Percentiles rank a stretch among this genome's conserved stretches.
Conservation (phyloP, 805 yeast genomes). For the Lipomyces orientalis region DNA sequence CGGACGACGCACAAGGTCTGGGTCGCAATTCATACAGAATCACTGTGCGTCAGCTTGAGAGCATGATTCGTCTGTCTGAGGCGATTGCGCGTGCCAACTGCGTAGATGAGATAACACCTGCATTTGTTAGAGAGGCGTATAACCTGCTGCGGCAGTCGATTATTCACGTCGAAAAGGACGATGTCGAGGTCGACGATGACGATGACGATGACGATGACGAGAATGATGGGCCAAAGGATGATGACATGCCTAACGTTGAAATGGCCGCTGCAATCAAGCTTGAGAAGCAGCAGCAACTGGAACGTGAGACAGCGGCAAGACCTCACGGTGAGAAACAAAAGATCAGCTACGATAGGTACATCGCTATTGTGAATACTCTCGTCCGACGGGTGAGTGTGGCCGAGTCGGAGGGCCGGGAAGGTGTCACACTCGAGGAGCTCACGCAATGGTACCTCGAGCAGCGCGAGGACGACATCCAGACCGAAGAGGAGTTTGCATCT, state of each 20-base stretch:
- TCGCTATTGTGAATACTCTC: slow-evolving; percentile 78
- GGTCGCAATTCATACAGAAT: slow-evolving; percentile 84
- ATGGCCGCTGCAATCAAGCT: slow-evolving; percentile 23
- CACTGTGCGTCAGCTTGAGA: slow-evolving; percentile 95
- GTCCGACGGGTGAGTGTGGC: slow-evolving; percentile 69
- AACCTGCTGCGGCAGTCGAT: slow-evolving; percentile 88
- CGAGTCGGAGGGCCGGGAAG: slow-evolving; percentile 57
- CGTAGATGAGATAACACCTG: slow-evolving; percentile 81
- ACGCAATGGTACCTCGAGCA: slow-evolving; percentile 82
- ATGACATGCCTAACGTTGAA: slow-evolving; percentile 5
- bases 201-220: slow-evolving; percentile 39
- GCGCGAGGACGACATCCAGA: slow-evolving; percentile 69
- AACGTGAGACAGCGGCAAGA: slow-evolving; percentile 11
- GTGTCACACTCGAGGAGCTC: slow-evolving; percentile 69
- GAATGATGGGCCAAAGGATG: slow-evolving; percentile 2
- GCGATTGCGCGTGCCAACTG: slow-evolving; percentile 98
- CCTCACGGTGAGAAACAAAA: slow-evolving; percentile 45
- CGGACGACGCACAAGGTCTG: slow-evolving; percentile 88
- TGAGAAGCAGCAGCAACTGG: slow-evolving; percentile 36
- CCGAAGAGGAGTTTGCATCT: slow-evolving; percentile 70
- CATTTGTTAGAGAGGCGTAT: slow-evolving; percentile 91
- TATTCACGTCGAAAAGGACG: slow-evolving; percentile 92
- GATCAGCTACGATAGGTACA: slow-evolving; percentile 85
- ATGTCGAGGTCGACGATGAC: slow-evolving; percentile 82
- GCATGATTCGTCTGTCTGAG: slow-evolving; percentile 91